Base-by-base conservation (phyloP, 176 grass and related monocot species). In the Oropetium thomaeum region DNA sequence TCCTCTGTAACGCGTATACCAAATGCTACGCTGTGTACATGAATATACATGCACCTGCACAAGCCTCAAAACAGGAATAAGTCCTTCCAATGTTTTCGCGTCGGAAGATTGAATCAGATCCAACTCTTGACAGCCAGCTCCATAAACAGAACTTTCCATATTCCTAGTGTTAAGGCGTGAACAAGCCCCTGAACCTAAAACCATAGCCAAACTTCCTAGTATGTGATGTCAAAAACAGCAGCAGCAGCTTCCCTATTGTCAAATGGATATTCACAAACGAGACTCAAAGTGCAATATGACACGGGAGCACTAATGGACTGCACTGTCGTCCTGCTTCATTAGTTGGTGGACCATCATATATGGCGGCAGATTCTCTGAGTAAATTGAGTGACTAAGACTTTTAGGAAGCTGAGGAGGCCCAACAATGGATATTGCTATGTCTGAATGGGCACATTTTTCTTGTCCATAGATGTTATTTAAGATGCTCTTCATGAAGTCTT, bases 401-500 rank as follows among this genome's bases (percentile, higher is more conserved):
- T 93, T 89, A 42, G 81, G 90, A 39, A 82, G 78, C 58, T 82
- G 87, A 31, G 51, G 61, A 30, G 37, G 57, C n/a, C 71, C 29
- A 35, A 87, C 59, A 58, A 93, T 65, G 34, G 84, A 71, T 76
- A 85, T 79, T 42, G 39, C 58, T 55, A 90, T 73, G 68, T 87
- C 82, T 13, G 57, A 90, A 63, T 74, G 57, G 20, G 41, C 38
- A 75, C 69, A 78, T 69, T 77, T 89, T 58, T 70, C 71, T 65
- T 76, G 80, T 58, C 77, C 80, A 65, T 89, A 93, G 66, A 79
- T 76, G 54, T 73, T 76, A 52, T 79, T 89, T 26, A 60, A 79
- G 40, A 89, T 28, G 82, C 57, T 85, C 70, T 68, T 89, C 90
- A 85, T 89, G 73, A 93, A 93, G 29, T 93, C 81, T 45, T 85